A percentile compares a stretch with the other conserved stretches of the same genome.
Conservation (phyloP, 225 moss, liverwort and hornwort genomes). For the Marchantia paleacea region DNA sequence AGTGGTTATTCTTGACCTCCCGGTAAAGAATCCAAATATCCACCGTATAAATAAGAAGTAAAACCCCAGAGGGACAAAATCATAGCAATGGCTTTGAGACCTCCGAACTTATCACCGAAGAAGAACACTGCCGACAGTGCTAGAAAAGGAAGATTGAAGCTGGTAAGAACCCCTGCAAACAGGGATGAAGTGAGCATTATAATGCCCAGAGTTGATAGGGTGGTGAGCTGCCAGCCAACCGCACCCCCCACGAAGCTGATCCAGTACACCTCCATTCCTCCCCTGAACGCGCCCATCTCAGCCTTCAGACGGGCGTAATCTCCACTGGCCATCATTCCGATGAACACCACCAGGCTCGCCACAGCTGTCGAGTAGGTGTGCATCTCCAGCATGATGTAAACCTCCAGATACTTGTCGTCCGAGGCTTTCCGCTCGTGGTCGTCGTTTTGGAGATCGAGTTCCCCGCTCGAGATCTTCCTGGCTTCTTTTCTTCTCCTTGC, state of each 20-base stretch:
- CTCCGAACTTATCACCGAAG: slow-evolving; percentile 1
- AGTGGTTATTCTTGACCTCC: no score
- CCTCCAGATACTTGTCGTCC: neutral
- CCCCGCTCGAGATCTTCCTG: neutral
- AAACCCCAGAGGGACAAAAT: slow-evolving; percentile 10
- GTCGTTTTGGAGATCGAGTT: no score
- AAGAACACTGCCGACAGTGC: neutral
- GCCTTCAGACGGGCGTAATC: neutral
- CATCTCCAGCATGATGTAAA: slow-evolving; percentile 4
- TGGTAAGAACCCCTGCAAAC: slow-evolving; percentile 8
- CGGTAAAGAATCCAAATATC: neutral
- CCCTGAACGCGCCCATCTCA: neutral
- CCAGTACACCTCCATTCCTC: slow-evolving; percentile 3
- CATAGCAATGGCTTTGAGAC: slow-evolving; percentile 2
- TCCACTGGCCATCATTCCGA: neutral
- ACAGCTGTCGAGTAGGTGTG: neutral
- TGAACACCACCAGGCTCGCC: neutral
- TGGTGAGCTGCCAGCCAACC: neutral
- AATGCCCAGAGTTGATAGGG: slow-evolving; percentile 6
- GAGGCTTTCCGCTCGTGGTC: neutral
- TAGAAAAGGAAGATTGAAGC: neutral
- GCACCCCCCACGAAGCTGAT: neutral
- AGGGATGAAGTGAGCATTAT: slow-evolving; percentile 3
- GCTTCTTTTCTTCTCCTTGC: neutral
- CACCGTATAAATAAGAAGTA: slow-evolving; percentile 11